Evolutionary conservation across 495 filamentous ascomycete genomes (phyloP).

Genomic region (Podospora sp.): DNA sequence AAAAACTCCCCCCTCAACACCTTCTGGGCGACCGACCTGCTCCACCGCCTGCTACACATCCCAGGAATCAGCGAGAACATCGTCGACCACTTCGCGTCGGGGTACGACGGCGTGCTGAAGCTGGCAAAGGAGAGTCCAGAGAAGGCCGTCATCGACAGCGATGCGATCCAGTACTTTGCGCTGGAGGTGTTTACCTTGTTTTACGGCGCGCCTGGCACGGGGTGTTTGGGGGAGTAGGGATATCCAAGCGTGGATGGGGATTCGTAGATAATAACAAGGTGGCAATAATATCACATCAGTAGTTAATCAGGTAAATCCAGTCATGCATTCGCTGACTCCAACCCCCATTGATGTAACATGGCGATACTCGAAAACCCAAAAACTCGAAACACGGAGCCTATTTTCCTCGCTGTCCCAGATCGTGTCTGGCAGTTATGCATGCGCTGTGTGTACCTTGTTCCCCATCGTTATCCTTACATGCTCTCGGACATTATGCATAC

Average conservation of each 20-base stretch:
- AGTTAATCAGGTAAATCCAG: not conserved
- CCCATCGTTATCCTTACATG: not conserved
- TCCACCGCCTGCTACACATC: conserved; percentile 61
- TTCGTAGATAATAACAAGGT: too few relatives aligned
- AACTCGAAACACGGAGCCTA: not conserved
- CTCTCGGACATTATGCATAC: too few relatives aligned
- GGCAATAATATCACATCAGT: too few relatives aligned
- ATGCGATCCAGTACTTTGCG: conserved; percentile 60
- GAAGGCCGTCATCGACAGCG: conserved; percentile 52
- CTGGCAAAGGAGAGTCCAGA: conserved; percentile 45
- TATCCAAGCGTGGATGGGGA: too few relatives aligned
- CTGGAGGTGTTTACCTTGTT: conserved; percentile 48
- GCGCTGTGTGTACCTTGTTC: not conserved
- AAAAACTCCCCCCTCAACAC: conserved; percentile 47
- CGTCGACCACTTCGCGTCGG: conserved; percentile 60
- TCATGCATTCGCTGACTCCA: not conserved
- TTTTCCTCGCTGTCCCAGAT: not conserved
- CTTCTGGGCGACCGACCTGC: conserved; percentile 60
- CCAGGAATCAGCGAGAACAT: conserved; percentile 53
- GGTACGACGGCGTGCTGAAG: conserved; percentile 51
- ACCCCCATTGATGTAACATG: not conserved
- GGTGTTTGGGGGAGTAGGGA: too few relatives aligned
- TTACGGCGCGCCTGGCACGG: too few relatives aligned
- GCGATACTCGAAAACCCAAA: not conserved
- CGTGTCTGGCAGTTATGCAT: not conserved